Conservation (phyloP, 108 stramenopile genomes). For the Epithemia pelagica region DNA sequence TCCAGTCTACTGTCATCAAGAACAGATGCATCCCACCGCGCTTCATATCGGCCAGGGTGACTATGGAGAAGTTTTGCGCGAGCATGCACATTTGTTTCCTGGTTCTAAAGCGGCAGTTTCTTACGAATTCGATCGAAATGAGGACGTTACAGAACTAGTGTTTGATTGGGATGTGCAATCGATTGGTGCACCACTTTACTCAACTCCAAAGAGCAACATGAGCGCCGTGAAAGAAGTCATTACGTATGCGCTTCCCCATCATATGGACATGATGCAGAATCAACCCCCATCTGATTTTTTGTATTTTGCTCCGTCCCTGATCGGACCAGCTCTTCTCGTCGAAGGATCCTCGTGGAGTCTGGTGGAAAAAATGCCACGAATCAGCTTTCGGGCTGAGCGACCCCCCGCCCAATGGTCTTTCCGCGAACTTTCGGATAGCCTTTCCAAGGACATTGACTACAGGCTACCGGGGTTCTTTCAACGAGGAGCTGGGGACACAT, state of each 20-base stretch:
- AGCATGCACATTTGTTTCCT: slow-evolving; percentile 67
- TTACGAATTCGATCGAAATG: slow-evolving; percentile 14
- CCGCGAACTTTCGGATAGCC: slow-evolving; percentile 34
- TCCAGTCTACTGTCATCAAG: slow-evolving; percentile 16
- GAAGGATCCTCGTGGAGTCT: slow-evolving; percentile 30
- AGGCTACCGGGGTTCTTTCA: slow-evolving; percentile 63
- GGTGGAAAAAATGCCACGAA: slow-evolving; percentile 28
- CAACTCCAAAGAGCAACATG: neutral
- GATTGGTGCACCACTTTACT: slow-evolving; percentile 5
- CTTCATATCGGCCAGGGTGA: slow-evolving; percentile 9
- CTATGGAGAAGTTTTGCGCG: slow-evolving; percentile 43
- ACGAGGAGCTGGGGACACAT: slow-evolving; percentile 91
- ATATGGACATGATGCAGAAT: slow-evolving; percentile 32
- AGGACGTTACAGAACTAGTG: slow-evolving; percentile 16
- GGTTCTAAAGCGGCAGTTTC: slow-evolving; percentile 41
- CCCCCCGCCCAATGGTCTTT: slow-evolving; percentile 39
- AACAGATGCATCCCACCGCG: slow-evolving; percentile 1
- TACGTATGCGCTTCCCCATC: slow-evolving; percentile 73
- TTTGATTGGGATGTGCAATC: slow-evolving; percentile 63
- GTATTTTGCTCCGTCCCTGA: slow-evolving; percentile 29
- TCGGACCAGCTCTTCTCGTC: slow-evolving; percentile 35
- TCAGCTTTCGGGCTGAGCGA: slow-evolving; percentile 52
- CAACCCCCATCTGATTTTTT: neutral
- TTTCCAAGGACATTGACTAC: slow-evolving; percentile 51
- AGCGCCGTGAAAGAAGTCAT: slow-evolving; percentile 21